Evolutionary conservation across 495 filamentous ascomycete species (phyloP), one percentile per base, ranked within the genome.

Genomic region (Penicillium ochrochloron): DNA sequence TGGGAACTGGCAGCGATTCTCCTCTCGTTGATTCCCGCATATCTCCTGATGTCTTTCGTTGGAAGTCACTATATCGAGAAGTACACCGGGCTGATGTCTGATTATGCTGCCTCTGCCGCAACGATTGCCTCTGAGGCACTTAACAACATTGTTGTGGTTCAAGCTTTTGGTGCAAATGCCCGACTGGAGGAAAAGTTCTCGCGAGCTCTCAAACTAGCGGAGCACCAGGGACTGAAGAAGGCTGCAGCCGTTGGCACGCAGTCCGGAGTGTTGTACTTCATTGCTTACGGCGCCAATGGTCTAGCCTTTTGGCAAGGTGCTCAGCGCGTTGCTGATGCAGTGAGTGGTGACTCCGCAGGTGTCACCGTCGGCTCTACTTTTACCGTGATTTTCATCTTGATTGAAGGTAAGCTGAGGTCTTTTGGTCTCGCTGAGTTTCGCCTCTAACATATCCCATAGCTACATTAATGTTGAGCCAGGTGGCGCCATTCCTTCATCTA

Each of bases 241-340:
- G 83, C 85, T 5, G 62, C 81, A 2, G 85, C 83, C 0, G 76
- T 83, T n/a, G 88, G 84, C 12, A 73, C 85, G 2, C 86, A 89
- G 60, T 80, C 86, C n/a, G 87, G 88, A n/a, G 65, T 86, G 21
- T 70, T 91, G 23, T 90, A 89, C 64, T 90, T 91, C 61, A 83
- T 89, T 60, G 85, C 85, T 9, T 89, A 86, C 64, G 79, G 83
- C 15, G 88, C 85, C 3, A 89, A 89, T 66, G 88, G 83, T 42
- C 73, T 91, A 19, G 88, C 88, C 2, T 90, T 88, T 62, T 91
- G 86, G 86, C 83, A 90, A 66, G 88, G 87, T 19, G 84, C 82
- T 62, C 73, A 72, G 41, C 76, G 77, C 17, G 81, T 89, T 57
- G 84, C 83, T 21, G 69, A 81, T 57, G 76, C 79, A 11, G 78